Conservation (phyloP, 805 yeast species). For the Candida mattraensis region DNA sequence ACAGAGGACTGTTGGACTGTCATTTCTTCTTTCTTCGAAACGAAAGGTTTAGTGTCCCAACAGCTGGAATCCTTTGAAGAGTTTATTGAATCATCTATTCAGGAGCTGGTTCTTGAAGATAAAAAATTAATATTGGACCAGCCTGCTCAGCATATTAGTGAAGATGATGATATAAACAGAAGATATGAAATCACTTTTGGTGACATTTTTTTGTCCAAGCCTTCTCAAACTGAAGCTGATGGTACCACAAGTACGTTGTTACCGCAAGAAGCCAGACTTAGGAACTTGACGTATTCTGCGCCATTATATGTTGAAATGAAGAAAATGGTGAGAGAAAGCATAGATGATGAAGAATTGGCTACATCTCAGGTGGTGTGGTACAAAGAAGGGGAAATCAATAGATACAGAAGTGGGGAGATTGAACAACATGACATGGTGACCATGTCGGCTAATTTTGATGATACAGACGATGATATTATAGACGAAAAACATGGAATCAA, state of each 20-base stretch:
- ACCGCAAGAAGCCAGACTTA: slow-evolving; percentile 96
- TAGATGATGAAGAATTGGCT: slow-evolving; percentile 62
- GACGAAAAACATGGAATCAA: slow-evolving; percentile 41
- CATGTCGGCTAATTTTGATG: slow-evolving; percentile 42
- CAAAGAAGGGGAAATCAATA: slow-evolving; percentile 50
- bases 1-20: slow-evolving; percentile 99
- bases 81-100: slow-evolving; percentile 94
- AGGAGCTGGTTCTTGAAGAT: slow-evolving; percentile 95
- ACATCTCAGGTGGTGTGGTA: slow-evolving; percentile 61
- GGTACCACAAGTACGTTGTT: slow-evolving; percentile 99
- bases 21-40: slow-evolving; percentile 92
- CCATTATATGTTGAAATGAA: slow-evolving; percentile 96
- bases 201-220: slow-evolving; percentile 92
- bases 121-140: slow-evolving; percentile 92
- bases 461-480: slow-evolving; percentile 63
- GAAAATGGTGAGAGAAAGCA: slow-evolving; percentile 80
- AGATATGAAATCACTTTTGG: slow-evolving; percentile 98
- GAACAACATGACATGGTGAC: slow-evolving; percentile 27
- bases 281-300: slow-evolving; percentile 94
- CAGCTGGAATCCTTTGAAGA: slow-evolving; percentile 98
- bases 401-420: slow-evolving; percentile 30
- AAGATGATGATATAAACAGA: slow-evolving; percentile 84
- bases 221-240: slow-evolving; percentile 98
- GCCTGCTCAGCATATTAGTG: slow-evolving; percentile 96
- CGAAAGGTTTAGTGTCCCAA: slow-evolving; percentile 95